phyloP scores from a whole-genome alignment of 495 filamentous ascomycete species.

The Penicillium silybi region DNA sequence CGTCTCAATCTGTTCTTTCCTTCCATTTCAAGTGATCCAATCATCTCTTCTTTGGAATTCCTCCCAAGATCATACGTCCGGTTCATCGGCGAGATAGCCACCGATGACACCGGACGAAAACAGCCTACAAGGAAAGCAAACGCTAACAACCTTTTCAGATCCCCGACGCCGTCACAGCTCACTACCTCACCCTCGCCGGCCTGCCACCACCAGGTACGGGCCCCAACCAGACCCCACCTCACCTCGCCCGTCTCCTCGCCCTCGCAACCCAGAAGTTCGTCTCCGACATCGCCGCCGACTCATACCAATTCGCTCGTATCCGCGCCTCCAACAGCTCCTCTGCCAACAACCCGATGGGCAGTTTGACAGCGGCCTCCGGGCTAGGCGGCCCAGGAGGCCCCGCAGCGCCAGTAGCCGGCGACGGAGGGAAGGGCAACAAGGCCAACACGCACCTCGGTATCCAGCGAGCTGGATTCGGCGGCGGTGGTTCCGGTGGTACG shows the following conservation, averaged over 20 bases:
- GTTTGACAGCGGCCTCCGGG: conserved; percentile 72
- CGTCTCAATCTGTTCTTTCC: conserved; percentile 21
- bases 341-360: conserved; percentile 83
- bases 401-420: conserved; percentile 41
- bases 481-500: conserved; percentile 84
- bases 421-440: conserved; percentile 60
- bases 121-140: background rate
- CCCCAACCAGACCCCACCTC: conserved; percentile 77
- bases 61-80: background rate
- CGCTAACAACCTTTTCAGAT: conserved; percentile 57
- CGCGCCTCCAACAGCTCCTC: conserved; percentile 82
- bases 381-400: conserved; percentile 59
- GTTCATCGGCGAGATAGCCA: background rate
- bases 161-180: conserved; percentile 93
- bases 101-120: background rate
- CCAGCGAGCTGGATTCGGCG: conserved; percentile 86
- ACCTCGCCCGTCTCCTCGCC: conserved; percentile 86
- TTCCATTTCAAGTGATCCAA: background rate
- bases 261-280: conserved; percentile 98
- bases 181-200: conserved; percentile 94
- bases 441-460: conserved; percentile 69
- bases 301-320: conserved; percentile 95
- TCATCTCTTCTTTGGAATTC: background rate
- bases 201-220: conserved; percentile 80
- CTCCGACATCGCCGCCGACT: conserved; percentile 93